These are phyloP conservation scores for Lodderomyces parapsilosis DNA, from an alignment of 1,139 yeast species.

Conservation along the genomic window DNA sequence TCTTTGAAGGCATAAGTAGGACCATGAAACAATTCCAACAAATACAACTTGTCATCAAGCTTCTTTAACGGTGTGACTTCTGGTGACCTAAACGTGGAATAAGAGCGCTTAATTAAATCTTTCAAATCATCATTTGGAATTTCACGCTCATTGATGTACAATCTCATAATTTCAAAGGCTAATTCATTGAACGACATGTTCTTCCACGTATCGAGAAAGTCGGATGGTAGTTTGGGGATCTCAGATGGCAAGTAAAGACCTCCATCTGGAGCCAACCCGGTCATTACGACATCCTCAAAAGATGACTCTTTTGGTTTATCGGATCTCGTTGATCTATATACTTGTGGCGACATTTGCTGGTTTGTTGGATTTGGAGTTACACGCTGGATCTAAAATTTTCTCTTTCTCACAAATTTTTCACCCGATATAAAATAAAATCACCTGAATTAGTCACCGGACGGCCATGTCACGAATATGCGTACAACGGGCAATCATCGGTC, in stretches of 20 bases:
- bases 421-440: background rate
- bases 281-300: slow-evolving; percentile 90
- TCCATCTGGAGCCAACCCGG: slow-evolving; percentile 94
- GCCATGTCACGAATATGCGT: background rate
- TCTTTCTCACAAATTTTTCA: background rate
- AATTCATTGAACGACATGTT: slow-evolving; percentile 76
- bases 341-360: slow-evolving; percentile 45
- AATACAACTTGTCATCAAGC: slow-evolving; percentile 60
- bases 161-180: slow-evolving; percentile 81
- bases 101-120: slow-evolving; percentile 63
- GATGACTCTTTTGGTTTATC: slow-evolving; percentile 53
- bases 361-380: background rate
- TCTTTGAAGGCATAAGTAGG: slow-evolving; percentile 99
- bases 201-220: slow-evolving; percentile 67
- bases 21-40: slow-evolving; percentile 94
- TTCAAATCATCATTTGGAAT: slow-evolving; percentile 70
- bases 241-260: slow-evolving; percentile 87
- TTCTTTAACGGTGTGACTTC: slow-evolving; percentile 82
- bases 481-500: background rate
- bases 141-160: slow-evolving; percentile 69
- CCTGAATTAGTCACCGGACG: background rate
- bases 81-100: slow-evolving; percentile 82
- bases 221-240: slow-evolving; percentile 67
- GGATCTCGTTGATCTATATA: slow-evolving; percentile 88
- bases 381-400: background rate